Percentiles rank a stretch among this genome's conserved stretches.
These are phyloP conservation scores for Knoxdaviesia capensis DNA, from an alignment of 2,329 filamentous ascomycete species.

Conservation along the genomic window DNA sequence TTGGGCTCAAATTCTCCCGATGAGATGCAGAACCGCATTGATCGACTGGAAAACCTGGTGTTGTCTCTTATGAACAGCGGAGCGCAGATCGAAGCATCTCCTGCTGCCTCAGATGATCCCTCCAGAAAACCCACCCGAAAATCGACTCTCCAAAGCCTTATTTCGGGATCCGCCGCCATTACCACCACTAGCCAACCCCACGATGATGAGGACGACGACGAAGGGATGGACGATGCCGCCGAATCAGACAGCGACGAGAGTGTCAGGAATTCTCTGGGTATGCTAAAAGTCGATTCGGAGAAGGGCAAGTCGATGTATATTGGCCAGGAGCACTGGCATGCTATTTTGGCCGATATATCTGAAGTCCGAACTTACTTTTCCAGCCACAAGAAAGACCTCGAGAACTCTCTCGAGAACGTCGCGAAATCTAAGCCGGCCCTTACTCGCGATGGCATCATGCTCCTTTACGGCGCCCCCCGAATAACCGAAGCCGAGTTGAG, in stretches of 20 bases:
- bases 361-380: conserved; percentile 87
- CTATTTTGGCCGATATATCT: conserved; percentile 60
- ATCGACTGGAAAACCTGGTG: conserved; percentile 80
- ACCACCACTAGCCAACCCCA: background rate
- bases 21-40: conserved; percentile 97
- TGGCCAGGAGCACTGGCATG: conserved; percentile 69
- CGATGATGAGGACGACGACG: conserved; percentile 33
- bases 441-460: conserved; percentile 46
- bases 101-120: conserved; percentile 7
- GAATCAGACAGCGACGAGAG: conserved; percentile 53
- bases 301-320: conserved; percentile 65
- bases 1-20: conserved; percentile 47
- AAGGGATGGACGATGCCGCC: conserved; percentile 31
- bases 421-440: conserved; percentile 43
- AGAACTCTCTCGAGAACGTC: conserved; percentile 61
- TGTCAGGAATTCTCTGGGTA: conserved; percentile 52
- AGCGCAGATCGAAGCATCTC: conserved; percentile 24
- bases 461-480: conserved; percentile 57
- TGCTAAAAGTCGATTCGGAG: conserved; percentile 61
- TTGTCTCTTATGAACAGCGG: conserved; percentile 87
- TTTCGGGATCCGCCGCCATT: too few relatives aligned
- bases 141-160: too few relatives aligned
- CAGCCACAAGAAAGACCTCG: conserved; percentile 72
- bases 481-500: conserved; percentile 61
- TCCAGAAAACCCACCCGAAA: too few relatives aligned